Evolutionary conservation across 208 protist species (phyloP), one percentile per base, ranked within the genome.

Genomic region (Leishmania gerbilli): DNA sequence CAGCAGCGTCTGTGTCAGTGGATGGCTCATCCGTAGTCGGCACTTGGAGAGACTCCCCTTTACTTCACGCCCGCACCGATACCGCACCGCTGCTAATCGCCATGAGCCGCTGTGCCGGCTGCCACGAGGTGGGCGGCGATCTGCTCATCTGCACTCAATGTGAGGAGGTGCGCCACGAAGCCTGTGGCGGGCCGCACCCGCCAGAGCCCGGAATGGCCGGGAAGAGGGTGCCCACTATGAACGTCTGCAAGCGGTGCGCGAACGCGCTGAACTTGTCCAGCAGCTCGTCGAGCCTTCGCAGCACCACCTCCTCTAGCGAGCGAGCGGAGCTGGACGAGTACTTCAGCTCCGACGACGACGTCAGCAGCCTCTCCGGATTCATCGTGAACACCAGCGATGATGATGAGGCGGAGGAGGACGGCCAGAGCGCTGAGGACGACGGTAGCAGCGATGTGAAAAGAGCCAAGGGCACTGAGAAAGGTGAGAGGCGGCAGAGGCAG

Each of bases 261-360:
- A 83, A 82, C 55, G 80, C 65, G 74, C 55, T 86, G 21, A 86
- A 86, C 67, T 49, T 86, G 42, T 82, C 77, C 37, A 86, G 80
- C 62, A 87, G 83, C 72, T 89, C 82, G 6, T 87, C 85, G 7
- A 89, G 88, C 64, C 82, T 95, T 55, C 87, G 87, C 84, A 92
- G 87, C 83, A 90, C 89, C 34, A 95, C 93, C 6, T 92, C 89
- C n/a, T 92, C 90, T 3, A 90, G 89, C 60, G 93, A 95, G 87
- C 84, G 93, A 19, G 86, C 58, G 42, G 84, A 80, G 37, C 53
- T 92, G 62, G 86, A 85, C n/a, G 79, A 67, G 21, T 84, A 89
- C 58, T 90, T 92, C 55, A 84, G 84, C 80, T 79, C 53, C 13
- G 86, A 85, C 5, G 84, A 90, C n/a, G 77, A 77, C 31, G 86